These are phyloP conservation scores for Pyrenophora graminea DNA, from an alignment of 2,329 filamentous ascomycete genomes.

Conservation along the genomic window DNA sequence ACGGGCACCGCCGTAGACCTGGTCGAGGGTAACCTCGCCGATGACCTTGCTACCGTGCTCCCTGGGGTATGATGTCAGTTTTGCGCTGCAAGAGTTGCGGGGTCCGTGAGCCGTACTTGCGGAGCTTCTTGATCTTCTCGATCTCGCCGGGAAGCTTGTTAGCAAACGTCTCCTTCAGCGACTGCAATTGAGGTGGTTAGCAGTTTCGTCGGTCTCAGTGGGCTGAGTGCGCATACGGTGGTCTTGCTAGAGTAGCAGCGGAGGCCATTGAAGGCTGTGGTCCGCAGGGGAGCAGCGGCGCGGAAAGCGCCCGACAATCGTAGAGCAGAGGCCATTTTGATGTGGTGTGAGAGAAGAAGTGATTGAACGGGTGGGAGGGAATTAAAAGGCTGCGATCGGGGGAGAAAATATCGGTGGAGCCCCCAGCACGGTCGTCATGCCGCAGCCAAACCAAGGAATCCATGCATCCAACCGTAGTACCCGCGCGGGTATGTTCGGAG, in stretches of 20 bases:
- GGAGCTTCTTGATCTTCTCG: conserved; percentile 98
- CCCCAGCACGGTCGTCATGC: conserved; percentile 15
- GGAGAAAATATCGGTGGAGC: conserved; percentile 35
- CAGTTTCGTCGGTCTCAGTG: conserved; percentile 18
- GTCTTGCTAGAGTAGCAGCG: conserved; percentile 92
- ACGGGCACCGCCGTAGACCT: conserved; percentile 98
- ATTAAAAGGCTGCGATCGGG: conserved; percentile 27
- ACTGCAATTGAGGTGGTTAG: conserved; percentile 60
- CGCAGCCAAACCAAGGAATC: neutral
- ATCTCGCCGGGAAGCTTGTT: conserved; percentile 94
- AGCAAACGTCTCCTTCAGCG: conserved; percentile 97
- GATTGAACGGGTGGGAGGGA: conserved; percentile 41
- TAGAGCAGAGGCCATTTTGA: conserved; percentile 80
- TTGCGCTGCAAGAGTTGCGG: conserved; percentile 16
- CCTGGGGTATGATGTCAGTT: conserved; percentile 56
- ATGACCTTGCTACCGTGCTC: conserved; percentile 94
- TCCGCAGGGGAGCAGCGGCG: conserved; percentile 67
- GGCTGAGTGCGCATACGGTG: conserved; percentile 63
- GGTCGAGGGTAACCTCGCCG: conserved; percentile 97
- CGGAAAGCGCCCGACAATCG: conserved; percentile 83
- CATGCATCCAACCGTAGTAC: conserved; percentile 5
- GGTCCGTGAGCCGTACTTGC: conserved; percentile 67
- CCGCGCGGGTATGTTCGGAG: conserved; percentile 13
- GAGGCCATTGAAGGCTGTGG: conserved; percentile 77
- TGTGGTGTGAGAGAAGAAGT: conserved; percentile 36